Percentiles rank a stretch among this genome's conserved stretches.
These are phyloP conservation scores for Candida ipomoeae DNA, from an alignment of 805 yeast genomes.

Conservation along the genomic window DNA sequence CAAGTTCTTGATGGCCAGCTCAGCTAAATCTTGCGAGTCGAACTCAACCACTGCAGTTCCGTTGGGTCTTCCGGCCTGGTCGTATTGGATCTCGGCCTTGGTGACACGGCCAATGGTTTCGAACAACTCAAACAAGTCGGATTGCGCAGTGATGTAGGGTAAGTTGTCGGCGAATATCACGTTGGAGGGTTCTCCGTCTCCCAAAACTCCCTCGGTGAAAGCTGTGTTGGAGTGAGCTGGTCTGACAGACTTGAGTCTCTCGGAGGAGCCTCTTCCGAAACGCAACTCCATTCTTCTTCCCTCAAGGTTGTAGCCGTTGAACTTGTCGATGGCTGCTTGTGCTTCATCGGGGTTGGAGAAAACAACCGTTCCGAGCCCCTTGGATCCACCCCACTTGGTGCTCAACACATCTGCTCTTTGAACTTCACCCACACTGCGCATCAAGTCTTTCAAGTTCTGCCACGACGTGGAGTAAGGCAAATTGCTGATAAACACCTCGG, in stretches of 20 bases:
- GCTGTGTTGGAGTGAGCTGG: conserved; percentile 39
- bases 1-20: conserved; percentile 67
- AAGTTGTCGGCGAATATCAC: conserved; percentile 67
- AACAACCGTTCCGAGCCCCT: conserved; percentile 82
- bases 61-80: conserved; percentile 57
- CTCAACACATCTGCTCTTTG: conserved; percentile 73
- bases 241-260: conserved; percentile 13
- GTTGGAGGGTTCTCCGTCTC: conserved; percentile 49
- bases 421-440: conserved; percentile 74
- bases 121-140: conserved; percentile 80
- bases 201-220: conserved; percentile 64
- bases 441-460: conserved; percentile 82
- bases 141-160: conserved; percentile 85
- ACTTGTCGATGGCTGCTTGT: conserved; percentile 59
- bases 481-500: conserved; percentile 74
- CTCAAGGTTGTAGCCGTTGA: conserved; percentile 64
- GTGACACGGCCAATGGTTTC: conserved; percentile 75
- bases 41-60: conserved; percentile 88
- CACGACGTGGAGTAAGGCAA: conserved; percentile 78
- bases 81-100: conserved; percentile 69
- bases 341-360: conserved; percentile 68
- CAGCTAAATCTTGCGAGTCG: conserved; percentile 62
- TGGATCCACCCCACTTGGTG: conserved; percentile 68
- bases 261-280: conserved; percentile 44
- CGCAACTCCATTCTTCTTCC: conserved; percentile 81